Base-by-base conservation (phyloP, 177 flowering plant genomes). In the Telopea speciosissima region DNA sequence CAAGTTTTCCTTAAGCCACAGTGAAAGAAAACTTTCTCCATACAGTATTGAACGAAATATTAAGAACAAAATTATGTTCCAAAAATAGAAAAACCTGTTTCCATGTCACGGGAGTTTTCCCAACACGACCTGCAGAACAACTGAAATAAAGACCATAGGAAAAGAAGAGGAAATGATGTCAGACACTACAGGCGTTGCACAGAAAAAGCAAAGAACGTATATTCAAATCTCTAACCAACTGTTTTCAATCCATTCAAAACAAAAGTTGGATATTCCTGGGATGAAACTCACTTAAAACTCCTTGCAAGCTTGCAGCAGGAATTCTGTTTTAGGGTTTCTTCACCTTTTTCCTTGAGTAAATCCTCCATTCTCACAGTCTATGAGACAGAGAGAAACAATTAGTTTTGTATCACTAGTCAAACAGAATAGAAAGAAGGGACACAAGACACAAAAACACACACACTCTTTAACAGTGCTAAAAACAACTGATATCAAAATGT, bases 71-170 rank as follows among this genome's bases (percentile, higher is more conserved):
- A 17, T 11, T 2, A 60, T 19, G 28, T 25, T 28, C 24, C 5
- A 56, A 23, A 31, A 49, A 54, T 64, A 63, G 64, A 33, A 60
- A 60, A 65, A 88, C 97, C 88, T 88, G 90, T 45, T 78, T 77
- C 89, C 89, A 85, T 68, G 80, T 83, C 42, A 89, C 74, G 63
- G 73, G 72, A 76, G 91, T 85, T 77, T 88, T 89, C 69, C 91
- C 93, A 74, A 85, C 81, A 62, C 89, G 93, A 74, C 83, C 86
- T 7, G 81, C 66, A 24, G 84, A 83, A 69, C 76, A 81, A 75
- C 94, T 91, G 83, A 78, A 79, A 64, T 44, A 49, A 74, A 74
- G 24, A 69, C 40, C 64, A 73, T 22, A 33, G 25, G 31, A 66
- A 72, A 40, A 68, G 23, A 56, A 59, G 42, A 74, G 56, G 59